Percentiles rank a stretch among this genome's conserved stretches.
phyloP scores from a whole-genome alignment of 805 yeast genomes.

The Candida schatavii region DNA sequence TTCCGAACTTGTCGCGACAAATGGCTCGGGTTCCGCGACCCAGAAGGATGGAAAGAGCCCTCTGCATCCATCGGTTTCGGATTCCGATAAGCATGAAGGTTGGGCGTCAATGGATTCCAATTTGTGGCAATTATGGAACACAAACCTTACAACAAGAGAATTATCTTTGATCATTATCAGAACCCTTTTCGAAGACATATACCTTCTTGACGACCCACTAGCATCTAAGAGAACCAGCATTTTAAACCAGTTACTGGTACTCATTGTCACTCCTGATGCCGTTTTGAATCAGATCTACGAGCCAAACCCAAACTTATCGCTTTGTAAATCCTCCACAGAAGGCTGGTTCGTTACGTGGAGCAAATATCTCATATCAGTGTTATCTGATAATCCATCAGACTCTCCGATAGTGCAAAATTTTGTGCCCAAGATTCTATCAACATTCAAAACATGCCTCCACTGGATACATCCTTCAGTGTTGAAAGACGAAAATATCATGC shows the following conservation, averaged over 20 bases:
- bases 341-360: conserved; percentile 90
- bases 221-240: conserved; percentile 78
- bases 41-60: background rate
- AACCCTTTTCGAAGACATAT: conserved; percentile 90
- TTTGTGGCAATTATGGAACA: conserved; percentile 72
- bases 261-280: conserved; percentile 70
- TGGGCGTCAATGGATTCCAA: conserved; percentile 89
- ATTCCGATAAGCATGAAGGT: conserved; percentile 56
- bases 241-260: conserved; percentile 78
- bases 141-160: conserved; percentile 63
- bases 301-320: conserved; percentile 56
- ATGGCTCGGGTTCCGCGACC: conserved; percentile 7
- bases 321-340: conserved; percentile 63
- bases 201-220: conserved; percentile 85
- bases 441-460: conserved; percentile 83
- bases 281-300: conserved; percentile 64
- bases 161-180: conserved; percentile 74
- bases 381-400: conserved; percentile 27
- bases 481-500: conserved; percentile 61
- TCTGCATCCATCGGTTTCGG: conserved; percentile 28
- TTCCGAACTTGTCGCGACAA: too few species aligned
- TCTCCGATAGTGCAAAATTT: conserved; percentile 37
- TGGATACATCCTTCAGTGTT: conserved; percentile 86
- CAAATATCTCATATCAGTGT: conserved; percentile 30
- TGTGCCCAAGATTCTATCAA: conserved; percentile 68